Evolutionary conservation across 2,329 filamentous ascomycete species (phyloP).

Genomic region (Penicillium frequentans): DNA sequence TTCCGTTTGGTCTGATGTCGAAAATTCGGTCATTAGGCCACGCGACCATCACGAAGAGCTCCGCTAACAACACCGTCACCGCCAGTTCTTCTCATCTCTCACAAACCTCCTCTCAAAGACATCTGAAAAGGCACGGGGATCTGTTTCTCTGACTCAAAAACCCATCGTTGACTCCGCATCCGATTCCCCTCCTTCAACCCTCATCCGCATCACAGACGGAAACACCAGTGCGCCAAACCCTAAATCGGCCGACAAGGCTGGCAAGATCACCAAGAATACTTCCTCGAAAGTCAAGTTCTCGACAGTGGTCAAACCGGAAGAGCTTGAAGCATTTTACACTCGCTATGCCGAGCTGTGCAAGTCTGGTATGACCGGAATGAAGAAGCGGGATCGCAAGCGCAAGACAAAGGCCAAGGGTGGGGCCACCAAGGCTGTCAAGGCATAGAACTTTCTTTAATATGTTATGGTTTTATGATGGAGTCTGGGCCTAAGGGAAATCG

Average conservation of each 20-base stretch:
- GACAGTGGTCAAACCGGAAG: conserved; percentile 75
- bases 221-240: conserved; percentile 54
- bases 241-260: conserved; percentile 29
- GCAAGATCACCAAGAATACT: conserved; percentile 41
- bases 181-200: conserved; percentile 68
- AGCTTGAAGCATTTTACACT: conserved; percentile 76
- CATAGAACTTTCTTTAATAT: conserved; percentile 18
- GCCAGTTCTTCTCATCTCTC: conserved; percentile 46
- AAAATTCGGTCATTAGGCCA: conserved; percentile 9
- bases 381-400: conserved; percentile 79
- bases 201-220: conserved; percentile 84
- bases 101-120: conserved; percentile 40
- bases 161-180: conserved; percentile 46
- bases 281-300: conserved; percentile 68
- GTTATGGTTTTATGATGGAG: conserved; percentile 1
- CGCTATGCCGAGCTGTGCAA: conserved; percentile 91
- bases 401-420: conserved; percentile 58
- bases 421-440: conserved; percentile 33
- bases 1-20: not conserved
- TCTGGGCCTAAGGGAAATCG: not conserved
- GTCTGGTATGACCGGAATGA: conserved; percentile 80
- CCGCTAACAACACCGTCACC: conserved; percentile 15
- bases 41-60: conserved; percentile 6
- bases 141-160: conserved; percentile 47
- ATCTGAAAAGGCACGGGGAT: conserved; percentile 42